phyloP scores from a whole-genome alignment of 1,139 yeast genomes.

The Magnusiomyces tetraspermus region DNA sequence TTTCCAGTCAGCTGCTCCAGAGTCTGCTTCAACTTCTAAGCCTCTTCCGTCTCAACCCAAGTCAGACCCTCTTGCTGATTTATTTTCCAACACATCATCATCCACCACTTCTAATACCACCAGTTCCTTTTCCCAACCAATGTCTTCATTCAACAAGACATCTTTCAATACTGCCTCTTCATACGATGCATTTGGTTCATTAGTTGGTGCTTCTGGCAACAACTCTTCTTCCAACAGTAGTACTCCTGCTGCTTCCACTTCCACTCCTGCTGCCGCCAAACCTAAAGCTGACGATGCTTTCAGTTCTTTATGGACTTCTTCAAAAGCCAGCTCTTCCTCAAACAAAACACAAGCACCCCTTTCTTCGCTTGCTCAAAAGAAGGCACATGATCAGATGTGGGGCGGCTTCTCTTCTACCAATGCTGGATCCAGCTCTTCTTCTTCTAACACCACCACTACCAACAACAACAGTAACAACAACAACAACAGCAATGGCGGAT shows the following conservation, averaged over 20 bases:
- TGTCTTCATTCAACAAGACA: slow-evolving; percentile 16
- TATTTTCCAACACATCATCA: slow-evolving; percentile 16
- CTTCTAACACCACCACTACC: not conserved
- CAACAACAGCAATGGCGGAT: not conserved
- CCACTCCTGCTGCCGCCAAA: slow-evolving; percentile 21
- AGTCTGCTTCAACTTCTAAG: slow-evolving; percentile 23
- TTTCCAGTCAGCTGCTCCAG: slow-evolving; percentile 64
- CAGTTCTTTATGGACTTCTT: slow-evolving; percentile 67
- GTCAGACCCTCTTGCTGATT: slow-evolving; percentile 21
- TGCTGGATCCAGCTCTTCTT: slow-evolving; percentile 4
- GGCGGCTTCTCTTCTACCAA: slow-evolving; percentile 21
- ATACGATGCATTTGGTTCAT: slow-evolving; percentile 13
- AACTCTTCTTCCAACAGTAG: slow-evolving; percentile 26
- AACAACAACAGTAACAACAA: not conserved
- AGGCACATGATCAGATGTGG: slow-evolving; percentile 28
- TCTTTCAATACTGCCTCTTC: slow-evolving; percentile 17
- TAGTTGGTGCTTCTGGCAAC: slow-evolving; percentile 22
- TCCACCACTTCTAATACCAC: slow-evolving; percentile 13
- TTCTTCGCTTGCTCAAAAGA: slow-evolving; percentile 28
- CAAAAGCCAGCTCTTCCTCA: slow-evolving; percentile 41
- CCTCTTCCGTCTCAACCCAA: slow-evolving; percentile 17
- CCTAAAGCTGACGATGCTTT: slow-evolving; percentile 58
- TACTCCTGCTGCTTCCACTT: slow-evolving; percentile 20
- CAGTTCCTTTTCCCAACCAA: slow-evolving; percentile 17
- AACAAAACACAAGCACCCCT: slow-evolving; percentile 16